phyloP scores from a whole-genome alignment of 2,329 filamentous ascomycete species.

The Fusarium virguliforme region DNA sequence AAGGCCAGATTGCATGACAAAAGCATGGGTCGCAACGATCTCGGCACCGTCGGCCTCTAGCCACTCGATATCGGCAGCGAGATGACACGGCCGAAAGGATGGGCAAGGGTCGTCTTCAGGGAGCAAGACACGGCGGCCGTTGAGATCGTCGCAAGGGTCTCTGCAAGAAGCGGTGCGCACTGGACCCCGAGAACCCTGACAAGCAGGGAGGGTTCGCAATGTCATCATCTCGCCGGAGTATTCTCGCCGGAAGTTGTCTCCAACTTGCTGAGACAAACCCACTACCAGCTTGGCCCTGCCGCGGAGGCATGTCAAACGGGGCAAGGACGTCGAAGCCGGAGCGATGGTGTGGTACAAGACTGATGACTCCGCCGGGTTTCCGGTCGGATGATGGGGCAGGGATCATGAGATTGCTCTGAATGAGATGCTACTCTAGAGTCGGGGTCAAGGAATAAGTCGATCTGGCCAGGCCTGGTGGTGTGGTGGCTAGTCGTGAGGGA shows the following conservation, averaged over 20 bases:
- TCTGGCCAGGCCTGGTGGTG: slow-evolving; percentile 46
- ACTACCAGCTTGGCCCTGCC: slow-evolving; percentile 30
- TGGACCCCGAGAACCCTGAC: slow-evolving; percentile 28
- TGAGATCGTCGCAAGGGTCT: slow-evolving; percentile 43
- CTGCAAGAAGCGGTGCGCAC: slow-evolving; percentile 24
- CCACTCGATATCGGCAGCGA: slow-evolving; percentile 13
- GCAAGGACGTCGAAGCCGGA: slow-evolving; percentile 36
- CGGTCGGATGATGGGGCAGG: slow-evolving; percentile 52
- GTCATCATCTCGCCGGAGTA: slow-evolving; percentile 27
- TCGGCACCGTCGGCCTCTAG: slow-evolving; percentile 39
- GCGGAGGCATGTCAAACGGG: slow-evolving; percentile 40
- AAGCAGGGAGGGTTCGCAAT: slow-evolving; percentile 19
- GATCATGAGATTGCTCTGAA: slow-evolving; percentile 52
- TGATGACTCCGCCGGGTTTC: slow-evolving; percentile 40
- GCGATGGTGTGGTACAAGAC: slow-evolving; percentile 44
- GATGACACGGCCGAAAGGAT: slow-evolving; percentile 8
- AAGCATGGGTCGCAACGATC: slow-evolving; percentile 29
- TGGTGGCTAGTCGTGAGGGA: slow-evolving; percentile 38
- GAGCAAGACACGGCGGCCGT: slow-evolving; percentile 22
- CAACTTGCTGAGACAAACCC: slow-evolving; percentile 12
- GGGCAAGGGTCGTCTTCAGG: slow-evolving; percentile 15
- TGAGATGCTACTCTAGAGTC: slow-evolving; percentile 46
- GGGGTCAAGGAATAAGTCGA: slow-evolving; percentile 47
- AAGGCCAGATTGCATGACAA: slow-evolving; percentile 4
- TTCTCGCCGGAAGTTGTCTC: slow-evolving; percentile 36